Evolutionary conservation across 768 basidiomycete genomes (phyloP), one percentile per base, ranked within the genome.

Genomic region (Chalciporus chontae): DNA sequence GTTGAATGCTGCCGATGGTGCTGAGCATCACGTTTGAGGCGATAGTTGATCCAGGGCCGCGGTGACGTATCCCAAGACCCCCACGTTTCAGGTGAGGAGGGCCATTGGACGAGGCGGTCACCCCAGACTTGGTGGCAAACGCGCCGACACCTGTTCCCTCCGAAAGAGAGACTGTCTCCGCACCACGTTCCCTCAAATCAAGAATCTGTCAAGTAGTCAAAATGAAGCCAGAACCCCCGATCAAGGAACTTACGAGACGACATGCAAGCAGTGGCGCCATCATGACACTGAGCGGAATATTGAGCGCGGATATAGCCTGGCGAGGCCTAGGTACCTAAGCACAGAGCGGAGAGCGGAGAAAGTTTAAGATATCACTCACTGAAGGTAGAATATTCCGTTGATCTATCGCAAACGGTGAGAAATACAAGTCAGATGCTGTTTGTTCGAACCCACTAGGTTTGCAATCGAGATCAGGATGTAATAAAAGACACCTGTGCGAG

Each of bases 381-480:
- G 88, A n/a, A 90, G 77, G 66, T 90, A 90, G 65, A 90, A 90
- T 31, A 90, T 84, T 38, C 88, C 88, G 55, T 90, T 90, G 63
- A 90, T 81, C 75, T 77, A 52, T 45, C 21, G 49, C 9, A 14
- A 27, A 29, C 18, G 0, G 38, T 53, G 24, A 60, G 51, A 37
- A 38, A 51, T 21, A n/a, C 39, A 18, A 31, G 11, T 32, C 5
- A 41, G n/a, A 34, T 23, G 38, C 21, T 49, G 7, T 21, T 10
- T 17, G 26, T 45, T 34, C 23, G 19, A 8, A 59, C 73, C 52
- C 47, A 77, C 77, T 73, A 91, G 70, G 71, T 91, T 91, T 42
- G 88, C 88, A 44, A 90, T 81, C n/a, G 88, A 90, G 63, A 91
- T 90, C 55, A 91, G 68, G 51, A 91, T 77, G 62, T 89, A 91